These are phyloP conservation scores for Dendrobium nobile DNA, from an alignment of 106 monocot genomes.

Conservation along the genomic window DNA sequence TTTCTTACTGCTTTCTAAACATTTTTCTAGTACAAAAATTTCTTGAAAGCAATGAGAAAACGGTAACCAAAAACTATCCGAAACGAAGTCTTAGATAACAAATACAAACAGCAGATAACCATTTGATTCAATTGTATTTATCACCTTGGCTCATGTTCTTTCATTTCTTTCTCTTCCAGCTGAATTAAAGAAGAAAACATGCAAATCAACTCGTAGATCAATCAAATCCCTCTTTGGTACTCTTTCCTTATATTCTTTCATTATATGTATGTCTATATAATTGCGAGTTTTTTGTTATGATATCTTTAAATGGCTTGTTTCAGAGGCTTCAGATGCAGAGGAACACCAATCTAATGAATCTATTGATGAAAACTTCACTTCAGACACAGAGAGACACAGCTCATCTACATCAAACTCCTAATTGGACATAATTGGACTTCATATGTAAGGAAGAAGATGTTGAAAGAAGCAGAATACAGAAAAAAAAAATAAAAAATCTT, in stretches of 20 bases:
- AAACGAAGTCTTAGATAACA: too few species aligned
- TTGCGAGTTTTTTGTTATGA: neutral
- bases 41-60: too few species aligned
- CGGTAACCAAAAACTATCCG: too few species aligned
- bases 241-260: slow-evolving; percentile 3
- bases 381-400: slow-evolving; percentile 10
- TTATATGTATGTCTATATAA: neutral
- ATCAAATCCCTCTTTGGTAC: slow-evolving; percentile 24
- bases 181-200: slow-evolving; percentile 20
- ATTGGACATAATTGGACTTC: neutral
- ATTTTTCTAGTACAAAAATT: too few species aligned
- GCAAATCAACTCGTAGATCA: slow-evolving; percentile 7
- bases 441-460: too few species aligned
- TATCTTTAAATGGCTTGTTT: neutral
- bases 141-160: neutral
- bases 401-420: neutral
- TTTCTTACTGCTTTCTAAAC: too few species aligned
- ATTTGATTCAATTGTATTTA: neutral
- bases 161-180: slow-evolving; percentile 11
- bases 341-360: slow-evolving; percentile 16
- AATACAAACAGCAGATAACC: neutral
- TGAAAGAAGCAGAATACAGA: too few species aligned
- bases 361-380: slow-evolving; percentile 5
- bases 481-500: too few species aligned
- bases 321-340: slow-evolving; percentile 16